Conservation (phyloP, 2,329 filamentous ascomycete species). For the Colletotrichum salicis region DNA sequence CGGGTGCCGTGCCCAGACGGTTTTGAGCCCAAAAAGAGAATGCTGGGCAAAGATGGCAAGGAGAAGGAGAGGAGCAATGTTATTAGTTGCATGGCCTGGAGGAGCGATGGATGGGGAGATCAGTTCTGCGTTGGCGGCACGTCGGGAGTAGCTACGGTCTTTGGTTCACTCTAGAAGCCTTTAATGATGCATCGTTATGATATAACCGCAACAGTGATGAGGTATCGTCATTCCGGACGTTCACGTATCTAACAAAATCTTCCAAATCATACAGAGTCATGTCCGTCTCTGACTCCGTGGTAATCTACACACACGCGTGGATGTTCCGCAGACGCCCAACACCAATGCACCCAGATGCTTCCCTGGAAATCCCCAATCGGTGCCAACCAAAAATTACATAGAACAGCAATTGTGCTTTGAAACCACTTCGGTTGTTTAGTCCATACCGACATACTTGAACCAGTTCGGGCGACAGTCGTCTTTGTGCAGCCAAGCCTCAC, state of each 20-base stretch:
- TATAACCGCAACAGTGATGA: not conserved
- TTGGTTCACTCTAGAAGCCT: constrained; percentile 51
- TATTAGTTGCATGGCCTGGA: constrained; percentile 72
- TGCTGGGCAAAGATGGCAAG: constrained; percentile 69
- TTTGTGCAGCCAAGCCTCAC: constrained; percentile 83
- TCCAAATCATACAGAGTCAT: constrained; percentile 35
- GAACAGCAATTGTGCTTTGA: constrained; percentile 15
- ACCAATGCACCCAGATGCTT: constrained; percentile 33
- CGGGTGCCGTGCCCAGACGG: constrained; percentile 63
- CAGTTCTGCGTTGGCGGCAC: constrained; percentile 75
- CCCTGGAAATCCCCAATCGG: constrained; percentile 27
- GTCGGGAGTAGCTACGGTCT: constrained; percentile 73
- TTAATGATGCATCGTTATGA: not conserved
- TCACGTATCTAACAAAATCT: constrained; percentile 16
- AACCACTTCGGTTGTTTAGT: constrained; percentile 55
- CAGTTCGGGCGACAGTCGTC: constrained; percentile 97
- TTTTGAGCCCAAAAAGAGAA: constrained; percentile 59
- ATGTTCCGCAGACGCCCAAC: constrained; percentile 35
- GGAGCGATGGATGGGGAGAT: constrained; percentile 69
- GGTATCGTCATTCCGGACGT: constrained; percentile 2
- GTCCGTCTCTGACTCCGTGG: constrained; percentile 30
- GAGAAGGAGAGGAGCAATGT: constrained; percentile 69
- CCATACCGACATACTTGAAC: constrained; percentile 94
- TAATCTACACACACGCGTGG: constrained; percentile 32
- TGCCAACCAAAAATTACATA: constrained; percentile 32